Conservation (phyloP, 2,329 filamentous ascomycete species). For the Paraphoma chrysanthemicola region DNA sequence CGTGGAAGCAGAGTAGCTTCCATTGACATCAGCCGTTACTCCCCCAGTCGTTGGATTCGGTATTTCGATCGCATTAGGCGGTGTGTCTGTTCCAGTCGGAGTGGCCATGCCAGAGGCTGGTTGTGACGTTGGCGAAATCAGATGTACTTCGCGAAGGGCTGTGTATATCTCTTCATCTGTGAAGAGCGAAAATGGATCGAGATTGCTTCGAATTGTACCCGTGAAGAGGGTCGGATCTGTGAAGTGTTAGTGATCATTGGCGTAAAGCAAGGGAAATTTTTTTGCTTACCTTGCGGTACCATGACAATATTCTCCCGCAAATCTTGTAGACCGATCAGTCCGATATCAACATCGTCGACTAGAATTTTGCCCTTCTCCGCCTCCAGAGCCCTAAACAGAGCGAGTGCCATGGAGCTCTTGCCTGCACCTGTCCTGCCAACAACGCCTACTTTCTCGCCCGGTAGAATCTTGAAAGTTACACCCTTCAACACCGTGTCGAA, state of each 20-base stretch:
- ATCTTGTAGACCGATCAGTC: constrained; percentile 88
- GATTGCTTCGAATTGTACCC: constrained; percentile 87
- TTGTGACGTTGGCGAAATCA: constrained; percentile 66
- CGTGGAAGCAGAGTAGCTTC: constrained; percentile 38
- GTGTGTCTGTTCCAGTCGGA: constrained; percentile 22
- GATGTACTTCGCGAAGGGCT: constrained; percentile 84
- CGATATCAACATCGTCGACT: constrained; percentile 91
- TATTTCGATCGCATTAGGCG: constrained; percentile 37
- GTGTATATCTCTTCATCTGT: constrained; percentile 90
- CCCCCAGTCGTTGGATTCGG: constrained; percentile 39
- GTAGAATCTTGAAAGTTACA: constrained; percentile 83
- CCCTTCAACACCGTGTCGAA: constrained; percentile 85
- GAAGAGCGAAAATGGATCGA: constrained; percentile 90
- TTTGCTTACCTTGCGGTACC: constrained; percentile 73
- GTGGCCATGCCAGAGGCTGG: constrained; percentile 36
- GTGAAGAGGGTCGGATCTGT: constrained; percentile 89
- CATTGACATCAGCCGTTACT: constrained; percentile 33
- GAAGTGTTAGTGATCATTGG: constrained; percentile 17
- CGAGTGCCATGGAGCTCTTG: constrained; percentile 92
- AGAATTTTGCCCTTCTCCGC: constrained; percentile 88
- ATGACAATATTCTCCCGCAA: constrained; percentile 94
- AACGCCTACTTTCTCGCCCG: constrained; percentile 92
- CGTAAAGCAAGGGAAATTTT: neutral
- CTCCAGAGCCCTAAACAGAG: constrained; percentile 91
- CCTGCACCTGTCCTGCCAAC: constrained; percentile 95